Conservation (phyloP, 495 filamentous ascomycete genomes). For the Aspergillus panamensis region DNA sequence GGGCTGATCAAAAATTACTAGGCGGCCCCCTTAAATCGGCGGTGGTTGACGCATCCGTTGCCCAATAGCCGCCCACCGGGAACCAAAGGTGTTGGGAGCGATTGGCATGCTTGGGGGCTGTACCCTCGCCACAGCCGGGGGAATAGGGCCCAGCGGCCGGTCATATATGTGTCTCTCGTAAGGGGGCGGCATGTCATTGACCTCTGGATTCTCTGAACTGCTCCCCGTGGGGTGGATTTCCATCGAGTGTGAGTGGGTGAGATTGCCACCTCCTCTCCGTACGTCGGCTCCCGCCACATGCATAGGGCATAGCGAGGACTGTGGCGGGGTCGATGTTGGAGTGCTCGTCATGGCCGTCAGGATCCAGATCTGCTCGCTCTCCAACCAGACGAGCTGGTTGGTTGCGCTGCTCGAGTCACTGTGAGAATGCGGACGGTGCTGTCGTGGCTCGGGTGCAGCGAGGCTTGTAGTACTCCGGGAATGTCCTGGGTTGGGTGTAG, state of each 20-base stretch:
- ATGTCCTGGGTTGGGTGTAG: background rate
- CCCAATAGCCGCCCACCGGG: slow-evolving; percentile 22
- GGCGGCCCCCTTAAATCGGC: background rate
- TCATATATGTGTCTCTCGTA: slow-evolving; percentile 24
- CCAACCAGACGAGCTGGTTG: slow-evolving; percentile 24
- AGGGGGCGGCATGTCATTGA: slow-evolving; percentile 18
- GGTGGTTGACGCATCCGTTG: slow-evolving; percentile 7
- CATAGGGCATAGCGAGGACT: slow-evolving; percentile 1
- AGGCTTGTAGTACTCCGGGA: background rate
- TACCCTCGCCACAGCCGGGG: background rate
- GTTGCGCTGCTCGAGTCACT: slow-evolving; percentile 2
- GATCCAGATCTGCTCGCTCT: slow-evolving; percentile 24
- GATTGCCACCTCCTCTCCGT: background rate
- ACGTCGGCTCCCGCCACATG: background rate
- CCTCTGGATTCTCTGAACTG: background rate
- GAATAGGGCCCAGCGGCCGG: slow-evolving; percentile 10
- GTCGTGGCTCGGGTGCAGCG: background rate
- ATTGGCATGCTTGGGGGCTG: background rate
- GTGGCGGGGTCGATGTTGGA: background rate
- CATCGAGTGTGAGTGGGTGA: slow-evolving; percentile 6
- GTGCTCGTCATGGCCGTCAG: slow-evolving; percentile 4
- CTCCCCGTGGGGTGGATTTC: background rate
- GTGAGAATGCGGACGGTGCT: slow-evolving; percentile 1
- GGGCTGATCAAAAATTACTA: background rate
- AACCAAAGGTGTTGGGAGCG: background rate